Percentiles rank a stretch among this genome's conserved stretches.
These are phyloP conservation scores for Bidens hawaiensis DNA, from an alignment of 140 eudicot species.

Conservation along the genomic window DNA sequence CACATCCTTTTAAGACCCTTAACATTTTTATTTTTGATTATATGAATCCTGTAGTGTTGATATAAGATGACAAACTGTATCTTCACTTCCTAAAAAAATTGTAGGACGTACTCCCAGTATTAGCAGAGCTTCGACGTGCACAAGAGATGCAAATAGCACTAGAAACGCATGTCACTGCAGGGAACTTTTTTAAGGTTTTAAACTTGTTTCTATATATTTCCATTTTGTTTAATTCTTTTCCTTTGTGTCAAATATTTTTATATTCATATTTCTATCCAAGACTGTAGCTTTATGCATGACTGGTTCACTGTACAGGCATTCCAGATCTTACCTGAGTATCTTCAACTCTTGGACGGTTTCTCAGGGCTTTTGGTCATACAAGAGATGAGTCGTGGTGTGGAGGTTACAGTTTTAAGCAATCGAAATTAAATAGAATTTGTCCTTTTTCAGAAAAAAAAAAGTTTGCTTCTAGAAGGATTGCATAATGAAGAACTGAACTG, in stretches of 20 bases:
- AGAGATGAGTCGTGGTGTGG: conserved; percentile 88
- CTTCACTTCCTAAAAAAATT: conserved; percentile 17
- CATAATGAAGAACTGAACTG: conserved; percentile 11
- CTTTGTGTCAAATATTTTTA: not conserved
- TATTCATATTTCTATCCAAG: conserved; percentile 4
- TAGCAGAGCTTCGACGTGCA: conserved; percentile 79
- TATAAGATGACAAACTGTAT: conserved; percentile 9
- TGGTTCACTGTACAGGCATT: conserved; percentile 64
- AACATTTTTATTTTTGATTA: conserved; percentile 1
- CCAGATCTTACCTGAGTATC: conserved; percentile 82
- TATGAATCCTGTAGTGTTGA: not conserved
- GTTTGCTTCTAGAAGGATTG: not conserved
- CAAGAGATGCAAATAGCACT: conserved; percentile 69
- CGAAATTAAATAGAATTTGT: not conserved
- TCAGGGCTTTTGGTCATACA: conserved; percentile 82
- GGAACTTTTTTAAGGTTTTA: conserved; percentile 68
- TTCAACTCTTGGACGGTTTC: conserved; percentile 82
- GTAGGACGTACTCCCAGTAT: conserved; percentile 88
- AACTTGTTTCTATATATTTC: conserved; percentile 1
- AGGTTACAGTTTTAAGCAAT: conserved; percentile 42
- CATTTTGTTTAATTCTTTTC: not conserved
- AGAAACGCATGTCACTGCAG: conserved; percentile 73
- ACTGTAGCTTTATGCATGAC: conserved; percentile 11
- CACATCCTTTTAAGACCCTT: conserved; percentile 12
- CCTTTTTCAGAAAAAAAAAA: not conserved